Conservation (phyloP, 129 eudicot species). For the Silybum marianum region DNA sequence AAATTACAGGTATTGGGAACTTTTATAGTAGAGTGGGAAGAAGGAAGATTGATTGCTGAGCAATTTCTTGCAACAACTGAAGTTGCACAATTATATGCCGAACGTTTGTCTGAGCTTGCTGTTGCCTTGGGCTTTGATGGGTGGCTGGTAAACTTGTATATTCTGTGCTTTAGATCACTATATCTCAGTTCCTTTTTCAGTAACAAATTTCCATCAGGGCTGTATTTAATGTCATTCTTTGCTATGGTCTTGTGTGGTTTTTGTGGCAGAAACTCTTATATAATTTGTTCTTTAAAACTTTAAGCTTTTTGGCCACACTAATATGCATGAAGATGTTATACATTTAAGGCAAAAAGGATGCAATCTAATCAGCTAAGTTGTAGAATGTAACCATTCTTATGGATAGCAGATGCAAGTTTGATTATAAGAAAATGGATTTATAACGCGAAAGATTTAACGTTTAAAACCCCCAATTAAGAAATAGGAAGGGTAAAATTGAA, state of each 20-base stretch:
- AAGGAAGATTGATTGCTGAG: slow-evolving; percentile 56
- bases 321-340: neutral
- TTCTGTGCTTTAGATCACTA: neutral
- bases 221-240: neutral
- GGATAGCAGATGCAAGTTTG: neutral
- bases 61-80: slow-evolving; percentile 58
- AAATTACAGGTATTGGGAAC: slow-evolving; percentile 78
- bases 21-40: slow-evolving; percentile 89
- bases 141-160: slow-evolving; percentile 72
- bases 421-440: neutral
- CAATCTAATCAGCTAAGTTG: neutral
- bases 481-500: too few relatives aligned
- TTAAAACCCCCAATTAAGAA: too few relatives aligned
- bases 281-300: neutral
- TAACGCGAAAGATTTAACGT: neutral
- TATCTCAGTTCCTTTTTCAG: neutral
- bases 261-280: neutral
- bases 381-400: neutral
- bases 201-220: neutral
- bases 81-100: slow-evolving; percentile 79
- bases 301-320: neutral
- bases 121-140: slow-evolving; percentile 87
- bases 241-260: neutral
- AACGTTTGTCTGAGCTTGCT: slow-evolving; percentile 88
- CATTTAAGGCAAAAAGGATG: neutral